Evolutionary conservation across 768 basidiomycete genomes (phyloP).

Genomic region (Clavulina sp.): DNA sequence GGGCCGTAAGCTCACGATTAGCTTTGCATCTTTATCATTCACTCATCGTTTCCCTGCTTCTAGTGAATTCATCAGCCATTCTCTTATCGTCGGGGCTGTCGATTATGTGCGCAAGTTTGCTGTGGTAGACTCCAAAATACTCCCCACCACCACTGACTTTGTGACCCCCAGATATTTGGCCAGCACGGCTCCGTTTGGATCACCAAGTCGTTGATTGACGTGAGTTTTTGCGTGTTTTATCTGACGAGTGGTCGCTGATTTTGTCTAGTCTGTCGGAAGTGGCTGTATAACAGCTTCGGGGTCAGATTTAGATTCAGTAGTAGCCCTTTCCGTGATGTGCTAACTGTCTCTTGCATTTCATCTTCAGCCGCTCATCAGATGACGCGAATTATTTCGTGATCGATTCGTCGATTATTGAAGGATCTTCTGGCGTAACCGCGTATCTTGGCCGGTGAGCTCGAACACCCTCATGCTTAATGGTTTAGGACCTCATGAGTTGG

Average conservation of each 20-base stretch:
- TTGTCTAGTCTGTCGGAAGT: not conserved
- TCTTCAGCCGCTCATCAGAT: not conserved
- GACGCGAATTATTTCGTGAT: not conserved
- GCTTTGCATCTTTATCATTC: not conserved
- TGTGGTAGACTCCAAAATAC: too few relatives aligned
- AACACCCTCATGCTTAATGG: too few relatives aligned
- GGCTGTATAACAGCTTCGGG: not conserved
- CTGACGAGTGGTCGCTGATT: not conserved
- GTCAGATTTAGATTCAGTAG: not conserved
- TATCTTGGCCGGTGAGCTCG: slow-evolving; percentile 4
- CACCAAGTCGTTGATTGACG: not conserved
- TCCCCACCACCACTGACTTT: not conserved
- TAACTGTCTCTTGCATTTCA: not conserved
- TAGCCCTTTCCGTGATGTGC: not conserved
- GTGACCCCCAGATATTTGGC: not conserved
- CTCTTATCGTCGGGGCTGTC: slow-evolving; percentile 10
- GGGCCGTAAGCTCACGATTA: not conserved
- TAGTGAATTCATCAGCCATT: slow-evolving; percentile 4
- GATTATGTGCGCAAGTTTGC: slow-evolving; percentile 9
- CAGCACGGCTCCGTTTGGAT: not conserved
- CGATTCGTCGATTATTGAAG: not conserved
- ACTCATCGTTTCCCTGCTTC: slow-evolving; percentile 4
- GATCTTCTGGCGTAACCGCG: not conserved
- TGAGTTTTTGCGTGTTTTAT: not conserved
- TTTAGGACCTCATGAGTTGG: too few relatives aligned